Percentiles rank a stretch among this genome's conserved stretches.
These are phyloP conservation scores for Colletotrichum siamense DNA, from an alignment of 2,329 filamentous ascomycete genomes.

Conservation along the genomic window DNA sequence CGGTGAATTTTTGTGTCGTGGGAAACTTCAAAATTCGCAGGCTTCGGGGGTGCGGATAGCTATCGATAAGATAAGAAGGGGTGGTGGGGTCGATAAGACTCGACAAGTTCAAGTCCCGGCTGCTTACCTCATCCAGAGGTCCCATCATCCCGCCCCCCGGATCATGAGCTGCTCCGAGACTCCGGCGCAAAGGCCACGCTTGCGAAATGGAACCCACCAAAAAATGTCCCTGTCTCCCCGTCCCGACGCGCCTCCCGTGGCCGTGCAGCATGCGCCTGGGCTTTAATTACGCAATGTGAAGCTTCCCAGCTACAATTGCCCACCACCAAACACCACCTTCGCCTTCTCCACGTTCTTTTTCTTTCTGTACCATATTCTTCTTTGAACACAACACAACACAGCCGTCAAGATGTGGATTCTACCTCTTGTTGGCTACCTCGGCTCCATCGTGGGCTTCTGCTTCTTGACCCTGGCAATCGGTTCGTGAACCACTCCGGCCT, in stretches of 20 bases:
- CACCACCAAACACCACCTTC: neutral
- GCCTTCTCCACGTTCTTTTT: neutral
- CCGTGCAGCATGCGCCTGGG: conserved; percentile 1
- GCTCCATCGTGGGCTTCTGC: conserved; percentile 85
- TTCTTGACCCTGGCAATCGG: conserved; percentile 95
- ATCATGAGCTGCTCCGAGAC: neutral
- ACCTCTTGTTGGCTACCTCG: conserved; percentile 87
- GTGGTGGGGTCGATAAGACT: neutral
- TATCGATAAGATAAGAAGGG: conserved; percentile 4
- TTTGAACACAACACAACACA: neutral
- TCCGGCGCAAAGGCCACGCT: conserved; percentile 22
- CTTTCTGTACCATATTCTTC: neutral
- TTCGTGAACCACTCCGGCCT: conserved; percentile 41
- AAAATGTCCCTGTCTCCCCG: neutral
- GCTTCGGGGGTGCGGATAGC: conserved; percentile 3
- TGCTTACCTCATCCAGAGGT: neutral
- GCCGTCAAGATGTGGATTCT: conserved; percentile 85
- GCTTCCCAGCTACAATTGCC: neutral
- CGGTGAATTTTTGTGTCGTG: conserved; percentile 18
- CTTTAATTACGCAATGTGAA: neutral
- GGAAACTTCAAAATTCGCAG: conserved; percentile 19
- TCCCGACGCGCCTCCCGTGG: conserved; percentile 1
- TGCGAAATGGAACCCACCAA: conserved; percentile 2
- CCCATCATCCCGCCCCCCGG: neutral
- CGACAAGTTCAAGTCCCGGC: neutral